A percentile compares a stretch with the other conserved stretches of the same genome.
Conservation (phyloP, 2,329 filamentous ascomycete genomes). For the Cytospora mali region DNA sequence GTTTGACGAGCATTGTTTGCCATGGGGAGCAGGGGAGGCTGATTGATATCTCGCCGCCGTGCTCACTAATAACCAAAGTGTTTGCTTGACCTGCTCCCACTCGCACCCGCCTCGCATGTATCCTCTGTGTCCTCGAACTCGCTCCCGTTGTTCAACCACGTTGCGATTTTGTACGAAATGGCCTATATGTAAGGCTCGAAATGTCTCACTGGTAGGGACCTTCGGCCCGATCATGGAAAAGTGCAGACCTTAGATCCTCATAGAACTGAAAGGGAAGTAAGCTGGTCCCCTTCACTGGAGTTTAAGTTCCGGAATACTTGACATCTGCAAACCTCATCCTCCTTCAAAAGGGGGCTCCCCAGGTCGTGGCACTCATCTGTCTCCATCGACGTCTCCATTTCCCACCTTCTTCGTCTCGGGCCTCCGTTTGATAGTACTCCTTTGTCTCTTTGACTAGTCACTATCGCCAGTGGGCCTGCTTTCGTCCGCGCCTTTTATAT, state of each 20-base stretch:
- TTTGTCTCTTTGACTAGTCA: slow-evolving; percentile 11
- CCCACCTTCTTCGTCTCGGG: background rate
- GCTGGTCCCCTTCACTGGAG: background rate
- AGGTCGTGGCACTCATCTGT: background rate
- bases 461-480: background rate
- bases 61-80: background rate
- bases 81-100: background rate
- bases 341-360: background rate
- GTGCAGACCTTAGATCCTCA: background rate
- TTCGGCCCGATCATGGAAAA: slow-evolving; percentile 2
- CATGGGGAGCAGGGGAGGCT: background rate
- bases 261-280: background rate
- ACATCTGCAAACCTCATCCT: background rate
- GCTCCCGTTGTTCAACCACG: slow-evolving; percentile 6
- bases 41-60: background rate
- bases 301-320: background rate
- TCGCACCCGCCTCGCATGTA: slow-evolving; percentile 2
- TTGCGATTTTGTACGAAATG: slow-evolving; percentile 8
- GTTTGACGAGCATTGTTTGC: background rate
- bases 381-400: background rate
- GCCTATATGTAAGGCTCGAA: slow-evolving; percentile 12
- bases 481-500: slow-evolving; percentile 1
- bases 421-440: background rate
- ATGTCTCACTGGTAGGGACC: slow-evolving; percentile 14
- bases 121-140: background rate